Evolutionary conservation across 1,139 yeast species (phyloP).

Genomic region (Sugiyamaella pinicola): DNA sequence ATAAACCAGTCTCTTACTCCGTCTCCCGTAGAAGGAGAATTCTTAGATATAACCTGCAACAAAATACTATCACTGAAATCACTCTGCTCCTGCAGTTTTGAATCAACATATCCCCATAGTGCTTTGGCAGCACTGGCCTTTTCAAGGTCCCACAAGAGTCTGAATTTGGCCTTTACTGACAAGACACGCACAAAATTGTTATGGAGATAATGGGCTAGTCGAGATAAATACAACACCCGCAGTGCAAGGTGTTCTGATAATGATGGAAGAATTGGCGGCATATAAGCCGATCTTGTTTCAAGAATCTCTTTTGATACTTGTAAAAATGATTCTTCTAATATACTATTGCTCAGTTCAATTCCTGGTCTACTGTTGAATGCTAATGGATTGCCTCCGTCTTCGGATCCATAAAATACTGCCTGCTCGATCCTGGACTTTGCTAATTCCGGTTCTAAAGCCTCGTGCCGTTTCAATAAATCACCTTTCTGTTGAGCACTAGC

Average conservation of each 20-base stretch:
- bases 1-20: conserved; percentile 36
- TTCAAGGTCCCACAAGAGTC: conserved; percentile 56
- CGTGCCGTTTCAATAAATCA: conserved; percentile 11
- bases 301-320: conserved; percentile 58
- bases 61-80: not conserved
- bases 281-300: conserved; percentile 49
- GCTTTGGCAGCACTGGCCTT: conserved; percentile 56
- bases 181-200: conserved; percentile 51
- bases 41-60: conserved; percentile 2
- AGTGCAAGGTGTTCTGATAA: conserved; percentile 49
- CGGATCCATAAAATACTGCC: conserved; percentile 64
- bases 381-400: conserved; percentile 49
- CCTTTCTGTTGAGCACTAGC: conserved; percentile 10
- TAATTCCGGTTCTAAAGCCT: conserved; percentile 42
- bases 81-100: conserved; percentile 15
- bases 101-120: conserved; percentile 49
- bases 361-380: conserved; percentile 56
- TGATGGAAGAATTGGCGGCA: conserved; percentile 51
- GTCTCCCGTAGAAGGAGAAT: conserved; percentile 23
- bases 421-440: conserved; percentile 78
- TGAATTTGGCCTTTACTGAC: conserved; percentile 40
- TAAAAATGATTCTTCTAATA: conserved; percentile 53
- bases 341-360: conserved; percentile 40
- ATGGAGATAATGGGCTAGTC: conserved; percentile 51
- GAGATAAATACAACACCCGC: conserved; percentile 46